phyloP scores from a whole-genome alignment of 2,329 filamentous ascomycete species.

The Colletotrichum sp. region DNA sequence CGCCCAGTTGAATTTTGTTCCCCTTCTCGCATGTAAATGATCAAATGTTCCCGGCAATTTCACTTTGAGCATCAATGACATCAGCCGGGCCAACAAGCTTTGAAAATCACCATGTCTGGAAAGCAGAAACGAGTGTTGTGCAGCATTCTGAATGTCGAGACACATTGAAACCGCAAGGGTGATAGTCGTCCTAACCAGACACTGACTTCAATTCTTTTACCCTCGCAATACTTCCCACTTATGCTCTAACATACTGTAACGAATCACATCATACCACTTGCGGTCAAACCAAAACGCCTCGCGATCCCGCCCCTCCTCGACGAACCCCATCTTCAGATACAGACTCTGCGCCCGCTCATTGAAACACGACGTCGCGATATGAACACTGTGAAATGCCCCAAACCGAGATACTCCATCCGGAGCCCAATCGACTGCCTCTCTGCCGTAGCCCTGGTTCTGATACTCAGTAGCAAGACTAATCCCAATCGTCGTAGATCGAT shows the following conservation, averaged over 20 bases:
- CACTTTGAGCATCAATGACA: neutral
- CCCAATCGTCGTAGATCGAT: neutral
- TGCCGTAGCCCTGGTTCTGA: neutral
- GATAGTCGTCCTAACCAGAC: rapidly evolving
- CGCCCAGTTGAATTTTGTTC: neutral
- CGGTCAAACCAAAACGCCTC: neutral
- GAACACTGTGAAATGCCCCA: neutral
- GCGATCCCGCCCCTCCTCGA: neutral
- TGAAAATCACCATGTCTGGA: rapidly evolving
- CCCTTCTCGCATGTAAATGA: neutral
- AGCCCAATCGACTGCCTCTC: neutral
- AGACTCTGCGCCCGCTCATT: neutral
- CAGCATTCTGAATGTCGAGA: rapidly evolving
- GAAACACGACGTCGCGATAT: neutral
- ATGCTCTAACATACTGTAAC: neutral
- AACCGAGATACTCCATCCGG: neutral
- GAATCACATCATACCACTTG: neutral
- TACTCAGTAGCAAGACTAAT: neutral
- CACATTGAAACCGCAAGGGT: rapidly evolving
- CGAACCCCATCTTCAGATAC: neutral
- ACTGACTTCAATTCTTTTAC: rapidly evolving
- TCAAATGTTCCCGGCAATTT: neutral
- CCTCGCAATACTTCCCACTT: neutral
- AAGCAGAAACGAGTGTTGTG: neutral
- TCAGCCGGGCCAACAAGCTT: rapidly evolving